These are phyloP conservation scores for Scheffersomyces illinoinensis DNA, from an alignment of 1,139 yeast species.

Conservation along the genomic window DNA sequence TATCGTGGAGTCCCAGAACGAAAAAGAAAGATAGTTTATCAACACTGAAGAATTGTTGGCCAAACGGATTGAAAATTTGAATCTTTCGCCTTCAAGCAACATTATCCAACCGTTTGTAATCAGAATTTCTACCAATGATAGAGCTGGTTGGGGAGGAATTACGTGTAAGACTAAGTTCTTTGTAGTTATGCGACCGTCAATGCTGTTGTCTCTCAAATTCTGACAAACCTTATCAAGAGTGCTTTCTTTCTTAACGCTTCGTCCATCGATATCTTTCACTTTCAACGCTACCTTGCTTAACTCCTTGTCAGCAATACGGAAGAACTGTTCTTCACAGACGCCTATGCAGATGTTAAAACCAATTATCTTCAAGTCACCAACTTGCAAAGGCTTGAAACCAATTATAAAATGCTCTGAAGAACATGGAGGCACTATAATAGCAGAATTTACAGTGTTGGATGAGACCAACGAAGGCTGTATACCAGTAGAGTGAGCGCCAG, in stretches of 20 bases:
- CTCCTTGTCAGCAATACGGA: constrained; percentile 32
- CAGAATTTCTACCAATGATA: constrained; percentile 54
- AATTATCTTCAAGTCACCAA: constrained; percentile 32
- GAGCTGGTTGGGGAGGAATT: constrained; percentile 65
- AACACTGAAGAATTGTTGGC: constrained; percentile 58
- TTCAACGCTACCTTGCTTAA: constrained; percentile 15
- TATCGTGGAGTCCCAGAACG: constrained; percentile 73
- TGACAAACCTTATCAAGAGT: constrained; percentile 15
- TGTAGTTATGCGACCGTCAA: constrained; percentile 19
- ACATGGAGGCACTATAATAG: constrained; percentile 24
- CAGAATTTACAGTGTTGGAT: not conserved
- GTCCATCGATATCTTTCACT: constrained; percentile 10
- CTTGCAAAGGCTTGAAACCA: constrained; percentile 34
- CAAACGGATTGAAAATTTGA: constrained; percentile 50
- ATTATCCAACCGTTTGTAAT: constrained; percentile 68
- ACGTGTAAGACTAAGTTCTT: constrained; percentile 36
- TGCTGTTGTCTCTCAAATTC: constrained; percentile 21
- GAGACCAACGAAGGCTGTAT: not conserved
- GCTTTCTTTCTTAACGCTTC: not conserved
- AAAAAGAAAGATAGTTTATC: constrained; percentile 59
- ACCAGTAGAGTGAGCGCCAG: not conserved
- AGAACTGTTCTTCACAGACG: constrained; percentile 31
- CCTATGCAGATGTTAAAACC: constrained; percentile 34
- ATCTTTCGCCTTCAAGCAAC: constrained; percentile 79
- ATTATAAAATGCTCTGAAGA: constrained; percentile 34